Evolutionary conservation across 2,329 filamentous ascomycete species (phyloP).

Genomic region (Colletotrichum liaoningense): DNA sequence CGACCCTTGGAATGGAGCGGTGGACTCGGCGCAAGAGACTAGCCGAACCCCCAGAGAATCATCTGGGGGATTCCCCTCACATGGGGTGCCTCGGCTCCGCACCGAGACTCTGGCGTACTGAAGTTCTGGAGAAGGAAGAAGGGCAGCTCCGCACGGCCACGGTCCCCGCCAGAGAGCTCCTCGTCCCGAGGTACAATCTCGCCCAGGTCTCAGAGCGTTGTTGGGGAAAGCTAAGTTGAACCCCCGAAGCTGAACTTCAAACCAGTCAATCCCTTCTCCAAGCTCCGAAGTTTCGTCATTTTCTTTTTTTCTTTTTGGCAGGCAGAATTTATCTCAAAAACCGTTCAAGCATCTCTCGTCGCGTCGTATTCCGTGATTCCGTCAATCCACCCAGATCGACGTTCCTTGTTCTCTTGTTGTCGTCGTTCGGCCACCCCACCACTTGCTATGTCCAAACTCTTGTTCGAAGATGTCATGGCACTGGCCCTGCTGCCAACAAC

Average conservation of each 20-base stretch:
- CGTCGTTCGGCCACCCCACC: not conserved
- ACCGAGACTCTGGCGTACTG: not conserved
- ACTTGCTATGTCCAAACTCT: conserved; percentile 24
- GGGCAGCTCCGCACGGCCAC: conserved; percentile 28
- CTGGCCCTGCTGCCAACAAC: conserved; percentile 11
- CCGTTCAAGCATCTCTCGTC: not conserved
- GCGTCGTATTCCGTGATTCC: not conserved
- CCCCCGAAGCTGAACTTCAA: conserved; percentile 1
- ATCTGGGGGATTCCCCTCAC: conserved; percentile 22
- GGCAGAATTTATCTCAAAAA: conserved; percentile 11
- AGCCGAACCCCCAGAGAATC: not conserved
- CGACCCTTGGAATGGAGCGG: not conserved
- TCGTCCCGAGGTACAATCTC: conserved; percentile 33
- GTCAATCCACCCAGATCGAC: not conserved
- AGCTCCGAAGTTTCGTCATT: not conserved
- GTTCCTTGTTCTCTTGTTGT: not conserved
- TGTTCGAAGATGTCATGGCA: conserved; percentile 31
- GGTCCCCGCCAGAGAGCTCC: conserved; percentile 12
- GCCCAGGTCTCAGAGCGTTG: conserved; percentile 14
- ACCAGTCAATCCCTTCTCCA: conserved; percentile 10
- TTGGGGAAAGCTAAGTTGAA: conserved; percentile 4
- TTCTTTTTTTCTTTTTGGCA: no score
- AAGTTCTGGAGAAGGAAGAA: conserved; percentile 6
- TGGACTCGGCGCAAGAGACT: not conserved
- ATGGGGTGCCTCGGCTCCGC: conserved; percentile 34